Base-by-base conservation (phyloP, 805 yeast genomes). In the Alloascoidea africana region DNA sequence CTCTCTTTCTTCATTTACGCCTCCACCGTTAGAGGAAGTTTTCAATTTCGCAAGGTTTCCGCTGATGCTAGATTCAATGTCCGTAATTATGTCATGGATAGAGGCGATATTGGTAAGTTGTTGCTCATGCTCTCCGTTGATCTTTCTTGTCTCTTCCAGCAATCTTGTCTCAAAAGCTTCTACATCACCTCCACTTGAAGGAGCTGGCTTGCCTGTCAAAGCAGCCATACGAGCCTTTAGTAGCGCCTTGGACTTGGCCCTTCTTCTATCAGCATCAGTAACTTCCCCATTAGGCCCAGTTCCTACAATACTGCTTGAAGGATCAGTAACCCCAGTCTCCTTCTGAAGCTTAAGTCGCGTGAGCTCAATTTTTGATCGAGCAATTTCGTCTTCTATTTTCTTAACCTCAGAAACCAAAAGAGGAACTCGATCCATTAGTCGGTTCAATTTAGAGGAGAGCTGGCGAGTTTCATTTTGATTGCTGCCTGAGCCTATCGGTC, bases 221-320 rank as follows among this genome's bases (percentile, higher is more conserved):
- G 89, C 84, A 18, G 95, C 94, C 94, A 89, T 86, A 46, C 94
- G 70, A 37, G 87, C 82, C 44, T 76, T 75, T 47, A 91, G 63
- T 40, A 76, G 59, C 32, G 89, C 93, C 51, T 81, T 79, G 33
- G 83, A 76, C 46, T 70, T 77, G 32, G 89, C 91, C 48, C 81
- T 80, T 44, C 81, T 70, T 42, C 81, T 70, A 52, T 87, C 96
- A 11, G 73, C 58, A 17, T 83, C 96, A 2, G 96, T 87, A 5
- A 85, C 70, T 42, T 74, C 73, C 18, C 96, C 96, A 49, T 79
- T 74, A 35, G 85, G 79, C 4, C 96, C 97, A 4, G 91, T 72
- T 3, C 96, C 96, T 17, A 66, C 63, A 36, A 79, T 66, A 11
- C 59, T 60, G 56, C 85, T 66, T 2, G 76, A 66, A 2, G 73